Evolutionary conservation across 2,329 filamentous ascomycete species (phyloP).

Genomic region (Raffaelea ambrosiae): DNA sequence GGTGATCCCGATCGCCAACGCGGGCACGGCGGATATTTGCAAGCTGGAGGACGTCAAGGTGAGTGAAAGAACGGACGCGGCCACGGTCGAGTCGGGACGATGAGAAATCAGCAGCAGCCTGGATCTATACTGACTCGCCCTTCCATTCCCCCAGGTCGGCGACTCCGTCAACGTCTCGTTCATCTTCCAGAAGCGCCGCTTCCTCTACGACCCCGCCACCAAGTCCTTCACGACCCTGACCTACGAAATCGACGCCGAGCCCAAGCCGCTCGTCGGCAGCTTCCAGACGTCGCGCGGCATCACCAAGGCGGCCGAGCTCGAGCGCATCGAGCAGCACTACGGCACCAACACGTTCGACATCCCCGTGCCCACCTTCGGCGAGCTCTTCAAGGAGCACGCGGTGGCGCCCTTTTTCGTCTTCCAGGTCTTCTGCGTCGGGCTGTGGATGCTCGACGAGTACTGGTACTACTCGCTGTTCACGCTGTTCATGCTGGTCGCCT

Average conservation of each 20-base stretch:
- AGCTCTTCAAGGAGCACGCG: conserved; percentile 96
- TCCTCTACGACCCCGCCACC: conserved; percentile 67
- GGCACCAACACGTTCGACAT: conserved; percentile 96
- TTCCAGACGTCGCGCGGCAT: conserved; percentile 80
- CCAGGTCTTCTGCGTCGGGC: conserved; percentile 94
- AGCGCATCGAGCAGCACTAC: conserved; percentile 82
- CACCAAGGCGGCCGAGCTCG: conserved; percentile 63
- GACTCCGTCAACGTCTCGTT: conserved; percentile 69
- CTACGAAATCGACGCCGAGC: conserved; percentile 78
- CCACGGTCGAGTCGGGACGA: too few relatives aligned
- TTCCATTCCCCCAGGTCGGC: conserved; percentile 41
- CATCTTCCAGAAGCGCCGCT: conserved; percentile 95
- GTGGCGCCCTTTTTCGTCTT: conserved; percentile 99
- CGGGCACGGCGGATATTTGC: conserved; percentile 83
- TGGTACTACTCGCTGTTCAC: conserved; percentile 99
- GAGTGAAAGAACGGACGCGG: conserved; percentile 9
- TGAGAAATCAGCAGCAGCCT: too few relatives aligned
- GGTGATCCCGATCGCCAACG: conserved; percentile 82
- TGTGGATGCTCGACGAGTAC: conserved; percentile 99
- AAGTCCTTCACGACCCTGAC: conserved; percentile 72
- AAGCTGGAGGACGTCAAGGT: conserved; percentile 66
- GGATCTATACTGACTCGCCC: too few relatives aligned
- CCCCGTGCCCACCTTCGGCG: conserved; percentile 87
- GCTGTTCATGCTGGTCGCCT: conserved; percentile 93
- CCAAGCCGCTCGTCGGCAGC: conserved; percentile 66